Evolutionary conservation across 169 alveolate species (phyloP), one percentile per base, ranked within the genome.

Genomic region (Eimeria necatrix): DNA sequence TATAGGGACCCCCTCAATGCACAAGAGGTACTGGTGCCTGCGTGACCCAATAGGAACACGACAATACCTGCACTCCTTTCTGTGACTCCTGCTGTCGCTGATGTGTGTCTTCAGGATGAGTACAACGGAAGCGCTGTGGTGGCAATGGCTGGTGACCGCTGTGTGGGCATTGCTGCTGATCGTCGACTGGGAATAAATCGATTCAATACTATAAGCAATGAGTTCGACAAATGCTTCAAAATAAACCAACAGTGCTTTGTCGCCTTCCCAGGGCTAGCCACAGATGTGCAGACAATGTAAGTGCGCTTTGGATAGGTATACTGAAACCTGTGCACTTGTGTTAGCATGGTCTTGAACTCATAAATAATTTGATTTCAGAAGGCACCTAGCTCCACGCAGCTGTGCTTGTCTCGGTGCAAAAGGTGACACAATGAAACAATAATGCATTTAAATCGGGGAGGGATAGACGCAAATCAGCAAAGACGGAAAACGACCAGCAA

Each of bases 161-260:
- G 99, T 91, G 99, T 99, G 24, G 99, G 99, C 24, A 98, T 99
- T 91, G 99, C 99, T 56, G 97, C 99, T 26, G 99, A 99, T 94
- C 97, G 98, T 95, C 96, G 99, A 46, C 97, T 99, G 14, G 99
- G 99, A 16, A 81, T 98, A 18, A 98, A 98, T 95, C 96, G 93
- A 56, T 98, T 98, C 91, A 96, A 96, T 73, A 98, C 99, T 20
- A 64, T 94, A 92, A 48, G 91, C 59, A 22, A 64, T 14, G 49
- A 61, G 16, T 86, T 94, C 94, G 94, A 85, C 64, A 94, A 88
- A 76, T 61, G 22, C 46, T 94, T 94, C 93, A 49, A 89, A 56
- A 8, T 94, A 41, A 88, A 56, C 76, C 52, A 71, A 20, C 64
- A 26, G 68, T 61, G 92, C 93, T 94, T 73, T 60, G 91, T 94